Base-by-base conservation (phyloP, 345 rosid species). In the Rhodamnia rubescens region DNA sequence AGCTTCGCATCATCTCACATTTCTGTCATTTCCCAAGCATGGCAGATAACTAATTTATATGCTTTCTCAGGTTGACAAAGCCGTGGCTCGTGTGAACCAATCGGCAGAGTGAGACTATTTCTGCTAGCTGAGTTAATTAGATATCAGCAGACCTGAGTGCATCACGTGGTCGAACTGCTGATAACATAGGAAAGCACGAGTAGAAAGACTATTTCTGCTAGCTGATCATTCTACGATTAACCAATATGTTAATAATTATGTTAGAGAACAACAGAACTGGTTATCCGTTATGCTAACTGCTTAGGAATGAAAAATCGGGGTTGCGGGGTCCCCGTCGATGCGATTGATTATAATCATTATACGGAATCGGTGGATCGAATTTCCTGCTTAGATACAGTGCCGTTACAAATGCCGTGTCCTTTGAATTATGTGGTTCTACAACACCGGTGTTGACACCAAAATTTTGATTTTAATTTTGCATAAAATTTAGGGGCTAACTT, bases 1-100 rank as follows among this genome's bases (percentile, higher is more conserved):
- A 7, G 36, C 56, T 53, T 69, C 27, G 7, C 51, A 1, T 26
- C 47, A n/a, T 21, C 3, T 84, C 51, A 49, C 61, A 14, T 10
- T 44, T 54, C 18, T 8, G 24, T 9, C n/a, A 40, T 81, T 5
- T 29, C 8, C 21, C 21, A 3, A 69, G 8, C 4, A n/a, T 5
- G 22, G 64, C n/a, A 59, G 6, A 50, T 64, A 40, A 36, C 22
- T 54, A 50, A 27, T 53, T 8, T 11, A 61, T 27, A 15, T 75
- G 8, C 27, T 50, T 86, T 44, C 84, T 50, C 78, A 96, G 99
- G 98, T 95, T 57, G 94, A 85, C 84, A 96, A 92, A 15, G 95
- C 98, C 52, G 89, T 85, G 21, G 86, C 89, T 8, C 90, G 98
- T 14, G 86, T 94, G 86, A 87, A 88, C 87, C 83, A 74, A 11